Conservation (phyloP, 345 rosid genomes). For the Linum tenue region DNA sequence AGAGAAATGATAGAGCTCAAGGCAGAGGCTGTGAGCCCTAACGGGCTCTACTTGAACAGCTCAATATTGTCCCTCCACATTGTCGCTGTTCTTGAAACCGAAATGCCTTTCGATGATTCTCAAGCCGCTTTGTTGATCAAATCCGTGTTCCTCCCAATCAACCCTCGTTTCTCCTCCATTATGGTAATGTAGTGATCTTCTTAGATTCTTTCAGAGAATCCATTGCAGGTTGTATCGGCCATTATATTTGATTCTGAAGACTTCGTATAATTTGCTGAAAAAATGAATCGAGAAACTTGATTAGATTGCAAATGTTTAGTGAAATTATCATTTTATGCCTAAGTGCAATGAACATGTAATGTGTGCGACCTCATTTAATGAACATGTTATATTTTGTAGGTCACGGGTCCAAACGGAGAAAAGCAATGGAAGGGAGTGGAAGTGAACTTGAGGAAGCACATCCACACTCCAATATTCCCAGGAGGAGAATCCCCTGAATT, state of each 20-base stretch:
- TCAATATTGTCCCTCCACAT: conserved; percentile 20
- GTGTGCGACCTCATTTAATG: too few relatives aligned
- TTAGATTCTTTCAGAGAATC: too few relatives aligned
- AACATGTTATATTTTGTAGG: conserved; percentile 11
- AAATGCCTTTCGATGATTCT: conserved; percentile 28
- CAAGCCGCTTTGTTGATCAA: conserved; percentile 10
- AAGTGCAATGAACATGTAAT: too few relatives aligned
- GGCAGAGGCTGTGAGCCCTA: conserved; percentile 33
- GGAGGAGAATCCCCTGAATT: conserved; percentile 20
- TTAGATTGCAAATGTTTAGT: too few relatives aligned
- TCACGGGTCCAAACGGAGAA: conserved; percentile 16
- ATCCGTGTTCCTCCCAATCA: conserved; percentile 33
- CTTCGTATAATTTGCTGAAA: too few relatives aligned
- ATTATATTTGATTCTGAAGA: too few relatives aligned
- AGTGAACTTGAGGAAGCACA: conserved; percentile 26
- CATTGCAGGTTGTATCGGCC: too few relatives aligned
- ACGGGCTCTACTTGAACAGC: conserved; percentile 30
- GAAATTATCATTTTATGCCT: too few relatives aligned
- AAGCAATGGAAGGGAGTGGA: conserved; percentile 31
- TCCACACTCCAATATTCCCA: conserved; percentile 24
- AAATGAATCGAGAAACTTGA: too few relatives aligned
- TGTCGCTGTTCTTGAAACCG: conserved; percentile 22
- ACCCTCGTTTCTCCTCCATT: conserved; percentile 41
- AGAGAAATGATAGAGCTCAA: too few relatives aligned
- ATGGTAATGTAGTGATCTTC: conserved; percentile 20